phyloP scores from a whole-genome alignment of 169 alveolate species.

The Cryptosporidium andersoni region DNA sequence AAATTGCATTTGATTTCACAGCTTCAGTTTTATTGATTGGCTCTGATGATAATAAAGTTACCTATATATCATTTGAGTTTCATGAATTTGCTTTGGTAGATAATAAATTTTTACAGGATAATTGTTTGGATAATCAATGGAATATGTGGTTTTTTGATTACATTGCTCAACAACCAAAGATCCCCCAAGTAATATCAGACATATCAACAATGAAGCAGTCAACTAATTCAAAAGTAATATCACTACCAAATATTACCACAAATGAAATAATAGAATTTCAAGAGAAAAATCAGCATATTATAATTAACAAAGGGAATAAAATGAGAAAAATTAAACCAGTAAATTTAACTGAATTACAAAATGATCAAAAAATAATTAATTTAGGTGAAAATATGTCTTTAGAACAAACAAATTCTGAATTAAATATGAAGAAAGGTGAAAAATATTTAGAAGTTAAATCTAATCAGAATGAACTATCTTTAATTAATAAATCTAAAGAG shows the following conservation, averaged over 20 bases:
- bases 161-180: constrained; percentile 26
- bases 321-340: constrained; percentile 57
- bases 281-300: constrained; percentile 45
- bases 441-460: background rate
- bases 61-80: constrained; percentile 27
- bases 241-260: constrained; percentile 25
- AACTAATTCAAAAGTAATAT: background rate
- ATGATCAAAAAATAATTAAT: background rate
- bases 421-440: background rate
- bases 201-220: background rate
- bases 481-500: background rate
- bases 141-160: constrained; percentile 43
- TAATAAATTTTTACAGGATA: background rate
- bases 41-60: constrained; percentile 63
- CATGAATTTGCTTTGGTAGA: constrained; percentile 48
- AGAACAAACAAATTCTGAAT: background rate
- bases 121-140: background rate
- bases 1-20: constrained; percentile 30
- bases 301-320: constrained; percentile 46
- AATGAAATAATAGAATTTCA: constrained; percentile 49
- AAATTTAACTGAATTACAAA: constrained; percentile 23
- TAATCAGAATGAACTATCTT: background rate
- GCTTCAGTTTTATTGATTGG: constrained; percentile 32
- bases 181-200: background rate
- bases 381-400: too few relatives aligned